Conservation (phyloP, 257 asterid species). For the Solanum piurae region DNA sequence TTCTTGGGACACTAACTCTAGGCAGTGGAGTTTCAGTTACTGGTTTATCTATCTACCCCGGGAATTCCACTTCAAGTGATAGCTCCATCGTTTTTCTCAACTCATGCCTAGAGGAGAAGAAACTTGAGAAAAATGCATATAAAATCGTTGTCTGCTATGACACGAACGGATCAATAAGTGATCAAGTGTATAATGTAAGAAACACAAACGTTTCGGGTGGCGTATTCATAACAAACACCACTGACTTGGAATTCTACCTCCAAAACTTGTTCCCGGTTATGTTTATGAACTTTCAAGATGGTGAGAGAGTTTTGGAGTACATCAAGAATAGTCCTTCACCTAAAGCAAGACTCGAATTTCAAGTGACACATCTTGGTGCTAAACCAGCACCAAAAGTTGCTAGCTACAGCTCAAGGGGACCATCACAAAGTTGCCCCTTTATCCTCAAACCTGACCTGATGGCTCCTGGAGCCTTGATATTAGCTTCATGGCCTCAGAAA, state of each 20-base stretch:
- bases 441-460: slow-evolving; percentile 56
- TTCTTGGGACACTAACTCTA: slow-evolving; percentile 26
- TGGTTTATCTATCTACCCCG: slow-evolving; percentile 46
- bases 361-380: slow-evolving; percentile 24
- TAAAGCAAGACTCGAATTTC: slow-evolving; percentile 33
- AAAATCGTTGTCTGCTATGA: slow-evolving; percentile 42
- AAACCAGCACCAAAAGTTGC: slow-evolving; percentile 51
- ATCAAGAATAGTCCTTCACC: slow-evolving; percentile 18
- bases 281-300: slow-evolving; percentile 27
- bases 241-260: slow-evolving; percentile 20
- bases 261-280: slow-evolving; percentile 41
- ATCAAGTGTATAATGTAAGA: slow-evolving; percentile 27
- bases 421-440: slow-evolving; percentile 45
- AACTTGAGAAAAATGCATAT: slow-evolving; percentile 7
- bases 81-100: slow-evolving; percentile 13
- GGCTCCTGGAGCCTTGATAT: slow-evolving; percentile 52
- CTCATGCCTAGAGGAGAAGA: slow-evolving; percentile 11
- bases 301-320: slow-evolving; percentile 32
- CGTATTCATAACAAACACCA: slow-evolving; percentile 42
- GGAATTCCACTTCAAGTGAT: slow-evolving; percentile 20
- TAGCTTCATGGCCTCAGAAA: slow-evolving; percentile 51
- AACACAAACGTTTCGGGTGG: slow-evolving; percentile 22
- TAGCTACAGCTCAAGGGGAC: slow-evolving; percentile 73
- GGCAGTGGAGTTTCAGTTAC: slow-evolving; percentile 32
- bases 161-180: slow-evolving; percentile 18